Evolutionary conservation across 1,284 basidiomycete species (phyloP).

Genomic region (Tausonia pullulans): DNA sequence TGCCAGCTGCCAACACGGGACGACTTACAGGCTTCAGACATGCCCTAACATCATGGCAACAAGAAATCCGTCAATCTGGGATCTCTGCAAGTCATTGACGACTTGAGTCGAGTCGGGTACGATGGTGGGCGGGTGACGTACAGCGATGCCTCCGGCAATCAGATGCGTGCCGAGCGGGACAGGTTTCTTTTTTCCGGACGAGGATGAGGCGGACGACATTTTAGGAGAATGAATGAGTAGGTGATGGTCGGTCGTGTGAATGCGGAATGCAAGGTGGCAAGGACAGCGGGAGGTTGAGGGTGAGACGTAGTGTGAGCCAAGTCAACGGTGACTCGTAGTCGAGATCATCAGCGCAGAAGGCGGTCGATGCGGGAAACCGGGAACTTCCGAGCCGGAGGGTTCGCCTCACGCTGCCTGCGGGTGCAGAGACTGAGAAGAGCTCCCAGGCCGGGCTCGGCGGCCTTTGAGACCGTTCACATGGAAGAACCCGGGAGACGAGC

Average conservation of each 20-base stretch:
- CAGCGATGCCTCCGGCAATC: slow-evolving; percentile 81
- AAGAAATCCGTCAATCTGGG: no score
- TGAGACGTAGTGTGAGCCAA: no score
- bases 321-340: no score
- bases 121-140: slow-evolving; percentile 42
- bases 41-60: background rate
- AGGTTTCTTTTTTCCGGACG: background rate
- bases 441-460: no score
- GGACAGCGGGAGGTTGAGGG: background rate
- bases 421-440: no score
- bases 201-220: background rate
- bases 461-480: no score
- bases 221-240: no score
- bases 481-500: background rate
- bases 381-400: background rate
- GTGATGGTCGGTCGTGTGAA: no score
- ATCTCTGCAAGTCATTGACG: no score
- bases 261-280: no score
- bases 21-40: slow-evolving; percentile 15
- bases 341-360: background rate
- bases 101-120: no score
- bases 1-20: background rate
- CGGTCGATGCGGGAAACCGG: background rate
- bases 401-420: no score
- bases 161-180: slow-evolving; percentile 73